These are phyloP conservation scores for Oryza rufipogon DNA, from an alignment of 176 grass and related monocot genomes.

Conservation along the genomic window DNA sequence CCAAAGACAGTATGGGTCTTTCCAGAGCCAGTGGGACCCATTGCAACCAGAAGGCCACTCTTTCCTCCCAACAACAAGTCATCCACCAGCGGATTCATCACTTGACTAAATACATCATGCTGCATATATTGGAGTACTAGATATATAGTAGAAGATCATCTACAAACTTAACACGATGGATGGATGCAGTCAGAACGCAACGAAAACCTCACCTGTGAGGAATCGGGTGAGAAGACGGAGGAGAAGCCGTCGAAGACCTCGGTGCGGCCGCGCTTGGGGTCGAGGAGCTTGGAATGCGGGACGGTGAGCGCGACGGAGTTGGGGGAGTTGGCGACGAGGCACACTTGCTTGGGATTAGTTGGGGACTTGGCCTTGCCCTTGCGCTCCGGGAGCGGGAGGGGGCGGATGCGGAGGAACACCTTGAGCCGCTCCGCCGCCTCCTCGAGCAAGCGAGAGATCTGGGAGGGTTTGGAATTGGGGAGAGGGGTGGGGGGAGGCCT, in stretches of 20 bases:
- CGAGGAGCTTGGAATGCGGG: constrained; percentile 58
- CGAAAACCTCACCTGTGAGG: constrained; percentile 35
- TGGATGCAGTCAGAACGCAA: no score
- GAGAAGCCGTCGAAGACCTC: constrained; percentile 90
- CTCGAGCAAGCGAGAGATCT: constrained; percentile 4
- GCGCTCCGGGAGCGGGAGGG: constrained; percentile 3
- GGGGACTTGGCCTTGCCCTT: constrained; percentile 40
- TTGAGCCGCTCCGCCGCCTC: constrained; percentile 47
- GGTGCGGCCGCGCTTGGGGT: constrained; percentile 58
- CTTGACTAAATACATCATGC: constrained; percentile 68
- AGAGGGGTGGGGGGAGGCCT: constrained; percentile 46
- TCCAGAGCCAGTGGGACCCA: constrained; percentile 86
- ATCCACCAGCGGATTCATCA: constrained; percentile 71
- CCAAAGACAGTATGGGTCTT: constrained; percentile 94
- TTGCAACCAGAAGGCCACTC: constrained; percentile 67
- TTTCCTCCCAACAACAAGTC: constrained; percentile 84
- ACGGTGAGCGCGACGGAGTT: constrained; percentile 70
- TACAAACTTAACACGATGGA: no score
- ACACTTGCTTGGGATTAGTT: constrained; percentile 43
- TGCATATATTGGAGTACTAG: constrained; percentile 8
- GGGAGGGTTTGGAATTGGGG: constrained; percentile 22
- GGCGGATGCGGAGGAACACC: constrained; percentile 86
- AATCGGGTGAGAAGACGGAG: constrained; percentile 65
- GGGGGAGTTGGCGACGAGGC: constrained; percentile 59
- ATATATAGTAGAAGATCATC: no score